phyloP scores from a whole-genome alignment of 352 stramenopile species.

The Hyaloperonospora brassicae region DNA sequence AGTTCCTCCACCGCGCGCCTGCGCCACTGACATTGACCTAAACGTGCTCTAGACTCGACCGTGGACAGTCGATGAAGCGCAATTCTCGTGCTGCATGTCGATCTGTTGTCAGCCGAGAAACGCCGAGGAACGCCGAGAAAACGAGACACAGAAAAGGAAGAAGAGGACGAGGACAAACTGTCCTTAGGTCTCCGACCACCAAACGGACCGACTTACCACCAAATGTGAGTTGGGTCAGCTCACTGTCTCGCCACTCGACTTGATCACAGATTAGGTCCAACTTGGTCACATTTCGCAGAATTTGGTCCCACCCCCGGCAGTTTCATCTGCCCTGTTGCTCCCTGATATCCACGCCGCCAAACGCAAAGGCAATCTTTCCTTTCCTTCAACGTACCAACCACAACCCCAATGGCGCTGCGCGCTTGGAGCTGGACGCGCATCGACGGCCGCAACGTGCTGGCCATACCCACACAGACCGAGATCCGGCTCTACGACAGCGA shows the following conservation, averaged over 20 bases:
- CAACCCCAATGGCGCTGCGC: conserved; percentile 17
- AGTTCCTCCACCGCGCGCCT: too few relatives aligned
- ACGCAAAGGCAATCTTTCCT: not conserved
- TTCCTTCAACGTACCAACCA: not conserved
- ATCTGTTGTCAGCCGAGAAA: not conserved
- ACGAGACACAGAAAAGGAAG: too few relatives aligned
- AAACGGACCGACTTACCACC: too few relatives aligned
- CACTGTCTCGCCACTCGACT: too few relatives aligned
- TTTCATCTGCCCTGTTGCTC: not conserved
- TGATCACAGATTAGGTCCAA: too few relatives aligned
- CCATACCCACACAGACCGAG: conserved; percentile 54
- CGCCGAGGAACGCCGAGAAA: too few relatives aligned
- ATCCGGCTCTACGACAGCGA: conserved; percentile 78
- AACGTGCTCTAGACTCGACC: too few relatives aligned
- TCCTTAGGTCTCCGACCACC: too few relatives aligned
- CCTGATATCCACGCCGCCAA: not conserved
- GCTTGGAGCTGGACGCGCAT: conserved; percentile 77
- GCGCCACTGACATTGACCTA: too few relatives aligned
- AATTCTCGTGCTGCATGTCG: not conserved
- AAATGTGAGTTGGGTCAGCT: too few relatives aligned
- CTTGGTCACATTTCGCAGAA: conserved; percentile 8
- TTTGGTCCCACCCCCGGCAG: conserved; percentile 4
- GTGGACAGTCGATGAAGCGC: too few relatives aligned
- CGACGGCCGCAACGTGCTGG: conserved; percentile 75
- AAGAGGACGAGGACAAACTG: too few relatives aligned